Evolutionary conservation across 345 rosid species (phyloP), one percentile per base, ranked within the genome.

Genomic region (Dimocarpus longan): DNA sequence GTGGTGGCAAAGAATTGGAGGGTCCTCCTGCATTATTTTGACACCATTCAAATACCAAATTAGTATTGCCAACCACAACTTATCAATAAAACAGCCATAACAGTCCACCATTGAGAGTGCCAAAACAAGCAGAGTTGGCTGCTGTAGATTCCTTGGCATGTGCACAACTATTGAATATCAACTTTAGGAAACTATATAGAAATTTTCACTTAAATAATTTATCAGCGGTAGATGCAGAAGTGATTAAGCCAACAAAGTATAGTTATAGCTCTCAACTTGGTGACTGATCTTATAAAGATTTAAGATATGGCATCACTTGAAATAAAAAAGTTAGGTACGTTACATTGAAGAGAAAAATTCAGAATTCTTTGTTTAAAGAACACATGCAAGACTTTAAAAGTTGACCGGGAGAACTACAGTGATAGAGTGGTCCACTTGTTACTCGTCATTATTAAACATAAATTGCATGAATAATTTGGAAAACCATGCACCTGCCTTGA

Each of bases 11-110:
- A 71, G 87, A 72, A 79, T 77, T 88, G 5, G 91, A 79, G 10
- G 87, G 80, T 66, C 86, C 95, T 56, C 91, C 97, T 91, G 87
- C 82, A 81, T 77, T 46, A 72, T 39, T 56, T 65, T 24, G 12
- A 76, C 54, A 21, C 19, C 39, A 50, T 22, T n/a, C 16, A 50
- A 39, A 42, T 37, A 54, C 24, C 32, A 52, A 12, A 32, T 76
- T 37, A 66, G 9, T n/a, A 46, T 7, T 26, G 62, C 6, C 60
- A 24, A 43, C 21, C 12, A n/a, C 18, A 5, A 70, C 6, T 22
- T 8, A 16, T 8, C 10, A 10, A 6, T n/a, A 42, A n/a, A 16
- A 66, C 18, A 52, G 22, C 52, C 46, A 57, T 37, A 19, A 19
- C 52, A 56, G 32, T 19, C 44, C 19, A 26, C 6, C 22, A 46